Conservation (phyloP, 1,139 yeast species). For the Candida frijolesensis region DNA sequence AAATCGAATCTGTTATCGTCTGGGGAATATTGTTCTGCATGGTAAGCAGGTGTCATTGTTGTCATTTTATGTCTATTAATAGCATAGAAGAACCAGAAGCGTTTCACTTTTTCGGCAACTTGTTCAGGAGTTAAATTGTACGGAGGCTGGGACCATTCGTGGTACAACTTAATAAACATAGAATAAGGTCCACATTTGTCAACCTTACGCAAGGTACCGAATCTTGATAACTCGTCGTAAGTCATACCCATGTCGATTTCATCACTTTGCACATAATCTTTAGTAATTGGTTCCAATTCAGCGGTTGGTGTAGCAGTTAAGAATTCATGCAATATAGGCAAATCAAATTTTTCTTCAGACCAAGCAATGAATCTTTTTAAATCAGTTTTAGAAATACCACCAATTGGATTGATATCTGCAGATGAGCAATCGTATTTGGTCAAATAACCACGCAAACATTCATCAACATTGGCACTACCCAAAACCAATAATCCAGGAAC, state of each 20-base stretch:
- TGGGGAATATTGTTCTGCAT: constrained; percentile 97
- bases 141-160: constrained; percentile 84
- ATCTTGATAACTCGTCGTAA: constrained; percentile 85
- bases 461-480: constrained; percentile 98
- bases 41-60: constrained; percentile 93
- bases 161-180: constrained; percentile 86
- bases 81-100: constrained; percentile 91
- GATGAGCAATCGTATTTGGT: constrained; percentile 97
- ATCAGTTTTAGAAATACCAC: constrained; percentile 94
- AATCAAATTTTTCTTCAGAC: constrained; percentile 66
- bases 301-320: constrained; percentile 95
- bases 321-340: constrained; percentile 79
- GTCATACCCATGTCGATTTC: constrained; percentile 99
- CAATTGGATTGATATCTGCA: constrained; percentile 96
- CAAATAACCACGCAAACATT: constrained; percentile 89
- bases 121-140: constrained; percentile 70
- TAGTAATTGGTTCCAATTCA: constrained; percentile 93
- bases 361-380: constrained; percentile 81
- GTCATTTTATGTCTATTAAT: constrained; percentile 97
- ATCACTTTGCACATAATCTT: constrained; percentile 89
- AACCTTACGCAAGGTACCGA: constrained; percentile 90
- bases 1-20: constrained; percentile 96
- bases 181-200: constrained; percentile 96
- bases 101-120: constrained; percentile 89
- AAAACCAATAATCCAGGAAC: constrained; percentile 84